Evolutionary conservation across 176 grass and related monocot genomes (phyloP), one percentile per base, ranked within the genome.

Genomic region (Bromus sterilis): DNA sequence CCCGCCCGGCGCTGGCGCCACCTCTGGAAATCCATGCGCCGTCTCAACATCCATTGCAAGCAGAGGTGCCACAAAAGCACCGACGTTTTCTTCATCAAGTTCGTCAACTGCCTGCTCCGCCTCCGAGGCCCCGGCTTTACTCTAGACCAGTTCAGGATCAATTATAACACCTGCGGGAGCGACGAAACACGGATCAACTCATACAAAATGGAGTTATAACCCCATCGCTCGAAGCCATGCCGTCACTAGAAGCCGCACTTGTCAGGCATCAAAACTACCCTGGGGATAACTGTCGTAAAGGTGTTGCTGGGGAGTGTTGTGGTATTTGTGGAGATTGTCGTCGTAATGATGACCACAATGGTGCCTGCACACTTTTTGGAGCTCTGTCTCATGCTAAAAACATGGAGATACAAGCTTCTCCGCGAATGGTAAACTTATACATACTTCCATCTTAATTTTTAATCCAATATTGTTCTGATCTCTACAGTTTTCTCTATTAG

Each of bases 251-350:
- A 73, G 31, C 23, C 4, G 70, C 70, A 73, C 18, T 31, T 32
- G n/a, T n/a, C n/a, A n/a, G n/a, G n/a, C n/a, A n/a, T 43, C 4
- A 0, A 4, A 0, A 2, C 12, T 1, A 1, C 4, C 8, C 0
- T 2, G n/a, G 4, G 23, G 70, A 76, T 5, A 0, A 0, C 11
- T 76, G 51, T 75, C 1, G 0, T 25, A n/a, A 56, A 5, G 23
- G 6, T 43, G 8, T 18, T 61, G 8, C 3, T 18, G 7, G 1
- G 1, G 21, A 39, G 4, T 39, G 51, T 58, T 76, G 74, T 76
- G 74, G 53, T 10, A 39, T 14, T 10, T 76, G 74, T 58, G 53
- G n/a, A 25, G 4, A 11, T 26, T 76, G 33, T 57, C 24, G 33
- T 58, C 33, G 74, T 13, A 20, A 39, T 5, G 74, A 24, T 76